phyloP scores from a whole-genome alignment of 1,284 basidiomycete species.

The Ganoderma leucocontextum region DNA sequence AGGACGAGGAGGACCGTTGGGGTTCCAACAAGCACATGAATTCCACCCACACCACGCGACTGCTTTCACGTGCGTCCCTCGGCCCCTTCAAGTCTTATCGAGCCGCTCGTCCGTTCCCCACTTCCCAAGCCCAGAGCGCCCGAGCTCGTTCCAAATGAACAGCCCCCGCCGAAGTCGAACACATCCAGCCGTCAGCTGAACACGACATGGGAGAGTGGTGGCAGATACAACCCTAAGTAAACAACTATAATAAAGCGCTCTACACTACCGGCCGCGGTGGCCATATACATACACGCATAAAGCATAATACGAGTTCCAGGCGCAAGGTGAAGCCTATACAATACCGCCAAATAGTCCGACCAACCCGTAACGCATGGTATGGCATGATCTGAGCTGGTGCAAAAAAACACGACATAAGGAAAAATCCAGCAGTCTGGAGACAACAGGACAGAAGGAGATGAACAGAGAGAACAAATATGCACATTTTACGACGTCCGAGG shows the following conservation, averaged over 20 bases:
- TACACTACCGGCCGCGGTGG: slow-evolving; percentile 29
- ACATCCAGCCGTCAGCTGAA: slow-evolving; percentile 7
- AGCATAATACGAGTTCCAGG: slow-evolving; percentile 30
- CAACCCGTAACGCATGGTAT: slow-evolving; percentile 1
- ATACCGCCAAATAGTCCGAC: slow-evolving; percentile 30
- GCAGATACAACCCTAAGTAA: slow-evolving; percentile 2
- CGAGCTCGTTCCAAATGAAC: neutral
- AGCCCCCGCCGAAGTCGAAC: neutral
- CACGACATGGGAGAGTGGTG: neutral
- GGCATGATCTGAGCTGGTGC: slow-evolving; percentile 8
- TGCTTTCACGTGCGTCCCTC: slow-evolving; percentile 31
- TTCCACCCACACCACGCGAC: slow-evolving; percentile 21
- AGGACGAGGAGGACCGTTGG: slow-evolving; percentile 10
- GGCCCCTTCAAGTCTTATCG: slow-evolving; percentile 33
- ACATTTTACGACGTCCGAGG: slow-evolving; percentile 21
- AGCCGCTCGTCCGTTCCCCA: slow-evolving; percentile 17
- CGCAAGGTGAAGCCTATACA: slow-evolving; percentile 28
- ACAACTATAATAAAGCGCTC: slow-evolving; percentile 30
- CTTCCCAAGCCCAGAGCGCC: slow-evolving; percentile 2
- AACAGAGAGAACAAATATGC: slow-evolving; percentile 12
- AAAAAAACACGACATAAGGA: slow-evolving; percentile 3
- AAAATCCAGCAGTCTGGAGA: neutral
- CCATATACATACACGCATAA: slow-evolving; percentile 35
- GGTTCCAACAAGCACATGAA: slow-evolving; percentile 31
- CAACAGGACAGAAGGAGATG: neutral